Conservation (phyloP, 2,329 filamentous ascomycete species). For the Didymella exigua region DNA sequence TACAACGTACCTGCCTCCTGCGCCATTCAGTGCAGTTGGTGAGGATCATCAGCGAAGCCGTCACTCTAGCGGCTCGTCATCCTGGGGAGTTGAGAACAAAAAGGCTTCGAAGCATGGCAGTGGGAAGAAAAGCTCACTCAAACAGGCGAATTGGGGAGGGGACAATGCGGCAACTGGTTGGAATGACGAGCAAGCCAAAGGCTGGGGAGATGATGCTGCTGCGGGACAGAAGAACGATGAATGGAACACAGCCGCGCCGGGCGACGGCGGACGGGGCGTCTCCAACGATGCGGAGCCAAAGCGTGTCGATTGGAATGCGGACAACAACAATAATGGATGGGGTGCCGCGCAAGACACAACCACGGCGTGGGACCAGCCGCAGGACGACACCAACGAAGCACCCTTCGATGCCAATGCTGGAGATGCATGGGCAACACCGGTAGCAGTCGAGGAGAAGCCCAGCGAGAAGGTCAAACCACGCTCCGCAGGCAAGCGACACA, state of each 20-base stretch:
- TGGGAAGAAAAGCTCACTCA: background rate
- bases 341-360: background rate
- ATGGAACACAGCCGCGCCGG: background rate
- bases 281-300: background rate
- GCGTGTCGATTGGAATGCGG: background rate
- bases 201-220: background rate
- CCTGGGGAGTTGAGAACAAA: constrained; percentile 11
- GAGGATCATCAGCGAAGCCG: background rate
- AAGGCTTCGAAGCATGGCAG: background rate
- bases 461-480: background rate
- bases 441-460: background rate
- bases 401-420: background rate
- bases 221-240: background rate
- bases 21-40: constrained; percentile 10
- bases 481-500: constrained; percentile 9
- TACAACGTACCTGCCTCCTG: constrained; percentile 4
- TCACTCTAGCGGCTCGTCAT: background rate
- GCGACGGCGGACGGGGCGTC: background rate
- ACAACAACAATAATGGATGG: background rate
- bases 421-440: background rate
- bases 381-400: background rate
- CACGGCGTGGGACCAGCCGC: background rate
- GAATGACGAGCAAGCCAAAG: background rate
- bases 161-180: background rate
- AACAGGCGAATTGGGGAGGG: background rate